Evolutionary conservation across 1,284 basidiomycete species (phyloP).

Genomic region (Polyporus tsugae): DNA sequence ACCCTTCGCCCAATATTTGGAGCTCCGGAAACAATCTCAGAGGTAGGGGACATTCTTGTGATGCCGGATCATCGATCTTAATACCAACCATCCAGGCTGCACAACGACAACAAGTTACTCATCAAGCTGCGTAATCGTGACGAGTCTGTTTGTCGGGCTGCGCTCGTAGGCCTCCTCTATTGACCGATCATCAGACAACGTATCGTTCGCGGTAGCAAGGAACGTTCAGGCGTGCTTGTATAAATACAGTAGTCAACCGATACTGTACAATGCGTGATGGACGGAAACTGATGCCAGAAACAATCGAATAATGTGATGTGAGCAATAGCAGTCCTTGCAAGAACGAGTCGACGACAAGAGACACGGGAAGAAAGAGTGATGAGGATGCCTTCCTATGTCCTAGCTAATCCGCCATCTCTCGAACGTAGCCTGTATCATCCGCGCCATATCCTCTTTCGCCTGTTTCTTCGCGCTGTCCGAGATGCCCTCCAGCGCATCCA

Average conservation of each 20-base stretch:
- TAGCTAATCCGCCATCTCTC: slow-evolving; percentile 72
- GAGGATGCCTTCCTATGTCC: neutral
- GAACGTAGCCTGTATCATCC: slow-evolving; percentile 72
- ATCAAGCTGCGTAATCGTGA: slow-evolving; percentile 35
- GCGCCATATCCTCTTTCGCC: slow-evolving; percentile 75
- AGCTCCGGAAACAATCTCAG: slow-evolving; percentile 57
- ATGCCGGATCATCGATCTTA: neutral
- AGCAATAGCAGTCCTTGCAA: slow-evolving; percentile 4
- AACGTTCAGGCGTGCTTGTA: slow-evolving; percentile 2
- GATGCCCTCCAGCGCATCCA: slow-evolving; percentile 79
- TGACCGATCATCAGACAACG: neutral
- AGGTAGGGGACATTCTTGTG: slow-evolving; percentile 48
- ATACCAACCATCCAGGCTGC: neutral
- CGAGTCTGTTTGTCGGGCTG: slow-evolving; percentile 48
- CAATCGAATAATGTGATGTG: slow-evolving; percentile 11
- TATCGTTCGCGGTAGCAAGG: neutral
- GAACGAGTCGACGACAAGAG: slow-evolving; percentile 4
- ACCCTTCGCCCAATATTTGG: slow-evolving; percentile 61
- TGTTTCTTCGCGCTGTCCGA: slow-evolving; percentile 83
- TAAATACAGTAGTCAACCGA: slow-evolving; percentile 12
- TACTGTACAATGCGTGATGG: slow-evolving; percentile 10
- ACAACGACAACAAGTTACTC: neutral
- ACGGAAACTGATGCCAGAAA: slow-evolving; percentile 1
- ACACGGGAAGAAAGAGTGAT: no score
- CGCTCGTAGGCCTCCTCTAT: slow-evolving; percentile 36